Evolutionary conservation across 108 stramenopile genomes (phyloP).

Genomic region (Fragilaria radians): DNA sequence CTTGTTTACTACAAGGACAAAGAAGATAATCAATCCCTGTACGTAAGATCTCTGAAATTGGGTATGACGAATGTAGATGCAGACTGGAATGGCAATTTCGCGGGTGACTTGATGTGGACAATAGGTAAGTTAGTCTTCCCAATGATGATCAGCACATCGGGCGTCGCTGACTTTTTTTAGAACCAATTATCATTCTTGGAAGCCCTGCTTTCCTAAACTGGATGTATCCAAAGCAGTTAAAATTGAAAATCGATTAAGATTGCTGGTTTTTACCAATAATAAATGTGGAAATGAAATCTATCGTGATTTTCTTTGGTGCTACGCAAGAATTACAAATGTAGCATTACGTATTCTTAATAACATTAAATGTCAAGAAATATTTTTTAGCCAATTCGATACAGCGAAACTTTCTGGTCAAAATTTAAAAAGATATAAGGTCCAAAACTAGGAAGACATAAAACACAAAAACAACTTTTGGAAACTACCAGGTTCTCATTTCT

Average conservation of each 20-base stretch:
- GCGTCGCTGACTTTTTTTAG: background rate
- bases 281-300: too few species aligned
- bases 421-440: too few species aligned
- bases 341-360: too few species aligned
- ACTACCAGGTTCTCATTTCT: too few species aligned
- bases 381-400: too few species aligned
- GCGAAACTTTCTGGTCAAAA: too few species aligned
- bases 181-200: background rate
- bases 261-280: too few species aligned
- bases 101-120: constrained; percentile 88
- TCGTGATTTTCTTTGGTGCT: too few species aligned
- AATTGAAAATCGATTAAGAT: background rate
- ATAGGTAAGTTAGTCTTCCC: constrained; percentile 47
- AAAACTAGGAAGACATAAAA: too few species aligned
- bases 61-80: constrained; percentile 53
- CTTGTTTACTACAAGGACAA: constrained; percentile 58
- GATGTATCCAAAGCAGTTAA: background rate
- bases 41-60: constrained; percentile 39
- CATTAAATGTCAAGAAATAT: too few species aligned
- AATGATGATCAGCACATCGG: constrained; percentile 35
- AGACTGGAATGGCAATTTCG: constrained; percentile 82
- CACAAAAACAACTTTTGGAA: too few species aligned
- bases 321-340: too few species aligned
- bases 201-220: constrained; percentile 2
- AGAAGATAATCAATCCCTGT: constrained; percentile 38